Percentiles rank a stretch among this genome's conserved stretches.
phyloP scores from a whole-genome alignment of 768 basidiomycete species.

The Asterophora lycoperdoides region DNA sequence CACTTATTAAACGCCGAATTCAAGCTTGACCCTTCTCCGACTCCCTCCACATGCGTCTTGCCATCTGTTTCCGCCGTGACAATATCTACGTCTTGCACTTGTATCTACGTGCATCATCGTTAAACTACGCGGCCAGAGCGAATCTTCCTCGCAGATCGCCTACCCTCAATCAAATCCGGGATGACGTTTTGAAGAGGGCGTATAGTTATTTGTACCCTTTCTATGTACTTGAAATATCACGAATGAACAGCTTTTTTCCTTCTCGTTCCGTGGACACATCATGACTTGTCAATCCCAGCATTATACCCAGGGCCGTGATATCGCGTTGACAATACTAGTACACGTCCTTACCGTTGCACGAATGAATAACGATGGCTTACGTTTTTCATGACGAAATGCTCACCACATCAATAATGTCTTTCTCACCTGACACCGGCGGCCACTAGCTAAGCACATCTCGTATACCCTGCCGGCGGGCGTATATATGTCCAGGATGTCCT shows the following conservation, averaged over 20 bases:
- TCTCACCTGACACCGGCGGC: background rate
- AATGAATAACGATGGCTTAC: no score
- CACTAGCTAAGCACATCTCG: background rate
- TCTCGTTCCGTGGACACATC: no score
- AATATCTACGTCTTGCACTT: constrained; percentile 59
- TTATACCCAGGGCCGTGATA: no score
- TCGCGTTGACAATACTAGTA: no score
- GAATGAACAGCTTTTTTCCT: no score
- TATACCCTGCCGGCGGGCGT: constrained; percentile 4
- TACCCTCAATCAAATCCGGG: constrained; percentile 35
- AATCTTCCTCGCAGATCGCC: constrained; percentile 55
- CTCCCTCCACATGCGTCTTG: background rate
- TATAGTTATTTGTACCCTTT: constrained; percentile 23
- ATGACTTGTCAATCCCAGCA: no score
- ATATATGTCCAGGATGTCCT: background rate
- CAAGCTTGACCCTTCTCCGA: background rate
- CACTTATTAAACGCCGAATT: no score
- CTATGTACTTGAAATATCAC: no score
- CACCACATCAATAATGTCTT: no score
- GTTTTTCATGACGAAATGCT: no score
- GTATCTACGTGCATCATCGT: constrained; percentile 45
- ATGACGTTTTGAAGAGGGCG: constrained; percentile 48
- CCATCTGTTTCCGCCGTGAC: constrained; percentile 36
- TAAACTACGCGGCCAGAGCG: constrained; percentile 66
- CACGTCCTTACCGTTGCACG: no score